Conservation (phyloP, 2,329 filamentous ascomycete species). For the Neopestalotiopsis sp. region DNA sequence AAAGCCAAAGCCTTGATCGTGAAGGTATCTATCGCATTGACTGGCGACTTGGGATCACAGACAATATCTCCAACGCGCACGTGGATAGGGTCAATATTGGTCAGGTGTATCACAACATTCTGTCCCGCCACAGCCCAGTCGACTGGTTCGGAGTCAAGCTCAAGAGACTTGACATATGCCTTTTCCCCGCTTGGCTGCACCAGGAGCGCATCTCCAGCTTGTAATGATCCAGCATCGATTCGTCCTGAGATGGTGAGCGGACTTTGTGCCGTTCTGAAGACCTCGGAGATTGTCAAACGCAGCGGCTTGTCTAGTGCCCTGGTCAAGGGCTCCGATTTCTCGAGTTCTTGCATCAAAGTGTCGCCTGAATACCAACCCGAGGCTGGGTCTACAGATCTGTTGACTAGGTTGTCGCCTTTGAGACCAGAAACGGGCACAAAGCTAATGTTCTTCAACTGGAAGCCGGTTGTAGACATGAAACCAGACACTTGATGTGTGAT, state of each 20-base stretch:
- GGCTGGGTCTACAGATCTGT: conserved; percentile 56
- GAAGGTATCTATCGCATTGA: conserved; percentile 74
- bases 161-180: conserved; percentile 80
- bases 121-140: conserved; percentile 96
- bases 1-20: conserved; percentile 87
- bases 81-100: conserved; percentile 83
- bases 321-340: conserved; percentile 75
- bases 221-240: conserved; percentile 82
- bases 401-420: conserved; percentile 83
- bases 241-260: conserved; percentile 86
- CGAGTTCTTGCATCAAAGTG: conserved; percentile 83
- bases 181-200: conserved; percentile 83
- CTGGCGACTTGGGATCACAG: conserved; percentile 71
- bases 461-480: conserved; percentile 83
- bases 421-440: conserved; percentile 93
- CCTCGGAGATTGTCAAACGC: conserved; percentile 84
- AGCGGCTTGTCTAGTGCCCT: conserved; percentile 79
- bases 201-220: conserved; percentile 80
- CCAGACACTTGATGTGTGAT: conserved; percentile 83
- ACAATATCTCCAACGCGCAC: conserved; percentile 85
- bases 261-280: conserved; percentile 82
- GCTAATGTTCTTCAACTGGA: conserved; percentile 78
- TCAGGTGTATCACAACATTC: conserved; percentile 82
- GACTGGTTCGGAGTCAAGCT: conserved; percentile 72
- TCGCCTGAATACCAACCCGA: conserved; percentile 81